Percentiles rank a stretch among this genome's conserved stretches.
These are phyloP conservation scores for Corymbia maculata DNA, from an alignment of 345 rosid species.

Conservation along the genomic window DNA sequence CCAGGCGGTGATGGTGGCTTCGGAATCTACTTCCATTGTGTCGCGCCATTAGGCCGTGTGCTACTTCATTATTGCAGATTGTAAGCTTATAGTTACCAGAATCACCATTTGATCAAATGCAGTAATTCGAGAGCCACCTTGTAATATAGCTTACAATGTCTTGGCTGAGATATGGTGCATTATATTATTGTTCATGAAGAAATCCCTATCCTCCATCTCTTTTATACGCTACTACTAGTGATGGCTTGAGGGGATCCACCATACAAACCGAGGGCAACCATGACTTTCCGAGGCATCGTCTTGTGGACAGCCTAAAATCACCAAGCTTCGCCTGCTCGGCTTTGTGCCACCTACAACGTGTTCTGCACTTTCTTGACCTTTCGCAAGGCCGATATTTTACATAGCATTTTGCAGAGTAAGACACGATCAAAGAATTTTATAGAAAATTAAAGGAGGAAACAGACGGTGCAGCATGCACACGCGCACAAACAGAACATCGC, in stretches of 20 bases:
- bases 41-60: background rate
- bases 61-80: background rate
- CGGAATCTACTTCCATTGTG: background rate
- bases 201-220: background rate
- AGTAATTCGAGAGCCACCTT: background rate
- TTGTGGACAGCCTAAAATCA: background rate
- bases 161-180: background rate
- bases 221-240: background rate
- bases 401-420: background rate
- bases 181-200: background rate
- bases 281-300: background rate
- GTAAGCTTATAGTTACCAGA: background rate
- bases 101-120: background rate
- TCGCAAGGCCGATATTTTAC: background rate
- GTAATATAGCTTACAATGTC: background rate
- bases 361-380: background rate
- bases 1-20: background rate
- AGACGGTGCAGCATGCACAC: accelerated
- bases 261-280: background rate
- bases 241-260: background rate
- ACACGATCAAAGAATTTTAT: background rate
- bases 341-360: background rate
- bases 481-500: background rate
- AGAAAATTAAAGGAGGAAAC: background rate
- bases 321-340: background rate